These are phyloP conservation scores for Beauveria sp. DNA, from an alignment of 2,329 filamentous ascomycete genomes.

Conservation along the genomic window DNA sequence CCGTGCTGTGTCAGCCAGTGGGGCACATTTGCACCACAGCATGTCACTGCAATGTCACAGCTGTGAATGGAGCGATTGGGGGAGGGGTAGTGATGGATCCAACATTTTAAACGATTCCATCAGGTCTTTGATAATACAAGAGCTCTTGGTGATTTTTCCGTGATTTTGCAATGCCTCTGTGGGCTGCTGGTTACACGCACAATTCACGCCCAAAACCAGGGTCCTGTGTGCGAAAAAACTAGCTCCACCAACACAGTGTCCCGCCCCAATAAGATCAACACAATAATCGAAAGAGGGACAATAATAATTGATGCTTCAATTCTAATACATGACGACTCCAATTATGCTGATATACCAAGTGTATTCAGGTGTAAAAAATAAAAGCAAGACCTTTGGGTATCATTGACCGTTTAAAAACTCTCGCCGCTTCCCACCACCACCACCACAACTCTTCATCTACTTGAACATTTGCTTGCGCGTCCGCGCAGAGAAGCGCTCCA, in stretches of 20 bases:
- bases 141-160: neutral
- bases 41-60: constrained; percentile 9
- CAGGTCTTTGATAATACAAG: neutral
- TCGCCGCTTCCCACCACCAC: neutral
- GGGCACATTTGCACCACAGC: neutral
- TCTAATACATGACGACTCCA: neutral
- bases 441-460: constrained; percentile 17
- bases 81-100: neutral
- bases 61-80: neutral
- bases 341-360: neutral
- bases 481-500: constrained; percentile 50
- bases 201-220: neutral
- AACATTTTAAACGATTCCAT: neutral
- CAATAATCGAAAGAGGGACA: neutral
- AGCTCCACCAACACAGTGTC: neutral
- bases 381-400: constrained; percentile 1
- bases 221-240: neutral
- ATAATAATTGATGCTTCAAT: neutral
- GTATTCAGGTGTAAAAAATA: neutral
- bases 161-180: neutral
- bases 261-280: neutral
- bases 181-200: neutral
- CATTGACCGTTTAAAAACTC: neutral
- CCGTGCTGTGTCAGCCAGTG: constrained; percentile 9
- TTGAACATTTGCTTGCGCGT: constrained; percentile 48